phyloP scores from a whole-genome alignment of 148 eudicot genomes.

The Amaranthus palmeri region DNA sequence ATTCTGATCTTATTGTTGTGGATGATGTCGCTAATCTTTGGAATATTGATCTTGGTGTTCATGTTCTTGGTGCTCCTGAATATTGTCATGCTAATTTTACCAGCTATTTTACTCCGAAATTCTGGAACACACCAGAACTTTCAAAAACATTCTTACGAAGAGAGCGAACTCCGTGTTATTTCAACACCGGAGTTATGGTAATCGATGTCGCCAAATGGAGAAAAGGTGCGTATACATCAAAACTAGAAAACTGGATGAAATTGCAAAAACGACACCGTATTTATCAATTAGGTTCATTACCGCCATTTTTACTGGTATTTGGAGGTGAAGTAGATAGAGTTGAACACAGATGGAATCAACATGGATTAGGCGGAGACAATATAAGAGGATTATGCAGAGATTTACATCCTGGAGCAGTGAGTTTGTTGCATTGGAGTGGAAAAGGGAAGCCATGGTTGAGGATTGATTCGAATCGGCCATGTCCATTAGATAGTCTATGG shows the following conservation, averaged over 20 bases:
- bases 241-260: constrained; percentile 23
- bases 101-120: constrained; percentile 28
- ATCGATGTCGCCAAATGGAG: constrained; percentile 15
- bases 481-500: constrained; percentile 19
- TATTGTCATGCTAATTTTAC: constrained; percentile 36
- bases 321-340: constrained; percentile 16
- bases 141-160: constrained; percentile 8
- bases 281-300: constrained; percentile 22
- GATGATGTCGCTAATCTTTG: constrained; percentile 32
- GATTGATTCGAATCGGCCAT: constrained; percentile 15
- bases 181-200: constrained; percentile 26
- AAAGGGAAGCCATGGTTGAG: constrained; percentile 26
- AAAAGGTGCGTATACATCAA: constrained; percentile 12
- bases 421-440: constrained; percentile 22
- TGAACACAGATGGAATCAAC: constrained; percentile 16
- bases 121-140: constrained; percentile 12
- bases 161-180: constrained; percentile 14
- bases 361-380: constrained; percentile 18
- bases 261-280: constrained; percentile 18
- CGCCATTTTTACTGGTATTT: constrained; percentile 22
- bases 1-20: constrained; percentile 32
- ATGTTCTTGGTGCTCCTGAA: constrained; percentile 32
- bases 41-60: constrained; percentile 19
- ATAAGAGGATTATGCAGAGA: constrained; percentile 19
- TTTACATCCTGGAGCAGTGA: constrained; percentile 21